These are phyloP conservation scores for Dactylellina cionopaga DNA, from an alignment of 2,329 filamentous ascomycete genomes.

Conservation along the genomic window DNA sequence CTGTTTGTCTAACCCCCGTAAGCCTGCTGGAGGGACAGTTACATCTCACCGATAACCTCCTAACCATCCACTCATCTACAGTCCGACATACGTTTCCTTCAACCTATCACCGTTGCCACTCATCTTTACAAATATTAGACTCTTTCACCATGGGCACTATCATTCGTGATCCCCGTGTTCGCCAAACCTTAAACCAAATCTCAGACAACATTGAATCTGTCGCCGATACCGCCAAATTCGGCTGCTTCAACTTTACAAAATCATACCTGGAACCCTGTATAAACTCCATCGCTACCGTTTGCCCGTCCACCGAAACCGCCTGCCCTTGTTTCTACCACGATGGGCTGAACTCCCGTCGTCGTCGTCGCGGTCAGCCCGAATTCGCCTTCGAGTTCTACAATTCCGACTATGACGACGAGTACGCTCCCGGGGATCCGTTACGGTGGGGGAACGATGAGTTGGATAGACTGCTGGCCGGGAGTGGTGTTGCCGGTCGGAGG, in stretches of 20 bases:
- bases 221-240: slow-evolving; percentile 72
- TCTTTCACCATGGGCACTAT: slow-evolving; percentile 43
- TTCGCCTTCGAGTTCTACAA: slow-evolving; percentile 74
- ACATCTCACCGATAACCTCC: background rate
- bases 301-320: slow-evolving; percentile 68
- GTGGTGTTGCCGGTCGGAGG: slow-evolving; percentile 61
- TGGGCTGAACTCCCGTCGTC: slow-evolving; percentile 66
- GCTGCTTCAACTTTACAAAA: slow-evolving; percentile 72
- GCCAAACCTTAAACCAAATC: slow-evolving; percentile 74
- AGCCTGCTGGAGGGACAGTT: background rate
- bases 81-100: slow-evolving; percentile 18
- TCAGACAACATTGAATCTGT: slow-evolving; percentile 74
- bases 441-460: slow-evolving; percentile 74
- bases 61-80: background rate
- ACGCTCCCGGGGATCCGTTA: slow-evolving; percentile 62
- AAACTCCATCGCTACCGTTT: slow-evolving; percentile 66
- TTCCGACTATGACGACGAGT: slow-evolving; percentile 69
- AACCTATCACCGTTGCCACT: background rate
- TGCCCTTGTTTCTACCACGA: slow-evolving; percentile 66
- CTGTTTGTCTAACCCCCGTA: slow-evolving; percentile 27
- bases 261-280: slow-evolving; percentile 72
- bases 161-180: slow-evolving; percentile 67
- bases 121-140: background rate
- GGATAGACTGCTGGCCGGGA: slow-evolving; percentile 69
- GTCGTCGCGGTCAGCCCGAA: slow-evolving; percentile 66